Evolutionary conservation across 1,284 basidiomycete species (phyloP), one percentile per base, ranked within the genome.

Genomic region (Ustilago shanxiensis): DNA sequence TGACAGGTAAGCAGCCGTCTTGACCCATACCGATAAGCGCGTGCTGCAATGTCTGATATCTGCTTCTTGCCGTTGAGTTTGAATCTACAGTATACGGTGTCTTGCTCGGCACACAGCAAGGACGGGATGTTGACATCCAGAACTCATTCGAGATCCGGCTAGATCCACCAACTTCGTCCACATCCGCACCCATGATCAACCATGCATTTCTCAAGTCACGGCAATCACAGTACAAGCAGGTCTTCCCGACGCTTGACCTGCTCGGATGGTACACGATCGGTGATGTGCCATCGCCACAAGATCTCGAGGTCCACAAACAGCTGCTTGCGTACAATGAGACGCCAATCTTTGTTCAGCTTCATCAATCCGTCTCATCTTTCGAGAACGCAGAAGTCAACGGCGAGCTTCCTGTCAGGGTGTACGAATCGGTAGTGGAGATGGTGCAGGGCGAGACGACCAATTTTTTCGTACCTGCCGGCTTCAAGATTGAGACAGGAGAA

Each of bases 241-340:
- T 98, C 16, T 99, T 99, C 86, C 97, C 96, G 3, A 94, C 95
- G 0, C 89, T 98, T 52, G 95, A 97, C 80, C 91, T 99, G 79
- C 92, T 99, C 50, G 96, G 96, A 16, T 99, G 96, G 96, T 99
- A 99, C 86, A 93, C 93, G 0, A 91, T 95, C 60, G 92, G 94
- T 13, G 85, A 89, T 8, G 87, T 89, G 14, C 95, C 94, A 0
- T 91, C 91, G 1, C 80, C 89, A 9, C 88, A 88, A 26, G 95
- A 98, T 83, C 90, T 95, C 56, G 88, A 89, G 1, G 89, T 98
- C 14, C 95, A 98, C 85, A 91, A 93, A 82, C 94, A 89, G 89
- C 67, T 89, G 88, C 16, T 89, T 85, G 66, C 87, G 88, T 83
- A 87, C 72, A 83, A 88, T 73, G 88, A 89, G 58, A 86, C 88